Base-by-base conservation (phyloP, 202 grass and related monocot species). In the Schoenoplectus tabernaemontani region DNA sequence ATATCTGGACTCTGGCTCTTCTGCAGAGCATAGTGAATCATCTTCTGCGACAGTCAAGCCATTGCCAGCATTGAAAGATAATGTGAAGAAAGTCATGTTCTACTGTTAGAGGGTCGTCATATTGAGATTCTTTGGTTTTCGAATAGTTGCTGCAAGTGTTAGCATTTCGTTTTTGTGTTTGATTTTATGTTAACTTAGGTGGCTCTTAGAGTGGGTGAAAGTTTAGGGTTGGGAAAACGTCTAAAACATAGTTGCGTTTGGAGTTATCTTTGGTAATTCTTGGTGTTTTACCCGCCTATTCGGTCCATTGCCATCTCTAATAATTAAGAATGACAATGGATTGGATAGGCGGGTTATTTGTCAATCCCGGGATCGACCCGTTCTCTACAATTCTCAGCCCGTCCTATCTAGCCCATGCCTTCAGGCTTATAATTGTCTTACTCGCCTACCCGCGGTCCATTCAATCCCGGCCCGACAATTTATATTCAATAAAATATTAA, bases 61-160 rank as follows among this genome's bases (percentile, higher is more conserved):
- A 61, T 86, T 93, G 75, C 73, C 88, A 2, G 36, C 42, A 30
- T 66, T 93, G 12, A 88, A 88, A 66, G 33, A 82, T 36, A 87
- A 85, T 34, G 53, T 93, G 37, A 93, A 90, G 59, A 82, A 62
- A 16, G 56, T 60, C 67, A 93, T 93, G 91, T 93, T 88, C 81
- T 88, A 86, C 59, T 88, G 88, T 70, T 93, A 88, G 62, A 60
- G 72, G 39, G 68, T 2, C 33, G 22, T 41, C n/a, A 22, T 23
- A 4, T 67, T 42, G 2, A 67, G 36, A 2, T 67, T 39, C 37
- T 41, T 67, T 67, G 16, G 16, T 67, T 41, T 10, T 67, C 1
- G 17, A 9, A 20, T 33, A 33, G 33, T 19, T 8, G 62, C 13
- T 38, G 6, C 17, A 62, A 62, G 26, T 65, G 5, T 65, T 20